Percentiles rank a stretch among this genome's conserved stretches.
phyloP scores from a whole-genome alignment of 306 rosid genomes.

The Dryas drummondii region DNA sequence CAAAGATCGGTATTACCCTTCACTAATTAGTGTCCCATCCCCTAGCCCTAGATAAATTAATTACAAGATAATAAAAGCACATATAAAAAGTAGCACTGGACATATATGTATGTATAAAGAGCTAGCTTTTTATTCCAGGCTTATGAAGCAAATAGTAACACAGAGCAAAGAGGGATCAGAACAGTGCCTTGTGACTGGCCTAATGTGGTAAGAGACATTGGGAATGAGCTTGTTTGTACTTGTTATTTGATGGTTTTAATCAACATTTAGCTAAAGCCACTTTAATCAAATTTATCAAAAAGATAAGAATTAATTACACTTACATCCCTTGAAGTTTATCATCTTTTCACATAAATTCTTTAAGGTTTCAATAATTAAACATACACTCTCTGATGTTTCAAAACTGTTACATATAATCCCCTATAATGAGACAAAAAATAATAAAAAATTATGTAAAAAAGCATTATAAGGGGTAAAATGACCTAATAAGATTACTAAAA shows the following conservation, averaged over 20 bases:
- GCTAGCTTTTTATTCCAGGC: not conserved
- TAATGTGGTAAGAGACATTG: slow-evolving; percentile 50
- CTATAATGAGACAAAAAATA: no score
- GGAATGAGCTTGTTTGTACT: slow-evolving; percentile 47
- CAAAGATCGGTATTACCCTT: slow-evolving; percentile 2
- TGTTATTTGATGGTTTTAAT: slow-evolving; percentile 15
- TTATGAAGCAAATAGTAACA: slow-evolving; percentile 33
- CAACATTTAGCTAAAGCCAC: not conserved
- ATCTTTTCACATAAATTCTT: no score
- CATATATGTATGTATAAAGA: slow-evolving; percentile 12
- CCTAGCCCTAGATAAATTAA: slow-evolving; percentile 8
- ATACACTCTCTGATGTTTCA: no score
- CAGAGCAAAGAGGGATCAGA: slow-evolving; percentile 30
- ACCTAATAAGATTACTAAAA: no score
- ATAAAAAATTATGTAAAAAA: no score
- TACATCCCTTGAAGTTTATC: no score
- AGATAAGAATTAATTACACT: no score
- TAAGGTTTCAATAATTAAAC: no score
- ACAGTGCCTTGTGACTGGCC: slow-evolving; percentile 52
- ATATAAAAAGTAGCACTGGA: not conserved
- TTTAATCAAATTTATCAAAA: not conserved
- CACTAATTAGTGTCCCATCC: slow-evolving; percentile 1
- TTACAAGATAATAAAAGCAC: no score
- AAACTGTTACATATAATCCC: no score
- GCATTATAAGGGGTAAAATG: no score